Percentiles rank a stretch among this genome's conserved stretches.
Evolutionary conservation across 2,329 filamentous ascomycete genomes (phyloP).

Genomic region (Alternaria brassicae): DNA sequence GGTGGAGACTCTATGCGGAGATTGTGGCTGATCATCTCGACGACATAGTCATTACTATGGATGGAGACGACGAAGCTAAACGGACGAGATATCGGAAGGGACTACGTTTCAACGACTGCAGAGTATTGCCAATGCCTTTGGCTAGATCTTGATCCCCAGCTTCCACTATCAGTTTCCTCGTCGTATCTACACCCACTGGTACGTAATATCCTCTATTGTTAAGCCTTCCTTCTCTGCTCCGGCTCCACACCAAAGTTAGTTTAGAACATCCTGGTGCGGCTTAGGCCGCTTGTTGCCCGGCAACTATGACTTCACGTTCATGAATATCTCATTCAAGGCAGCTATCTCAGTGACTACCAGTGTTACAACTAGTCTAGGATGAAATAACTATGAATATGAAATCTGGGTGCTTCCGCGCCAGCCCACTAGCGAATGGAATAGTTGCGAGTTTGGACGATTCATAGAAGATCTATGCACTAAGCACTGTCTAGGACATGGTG

Average conservation of each 20-base stretch:
- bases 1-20: fast-evolving
- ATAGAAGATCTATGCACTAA: slow-evolving; percentile 52
- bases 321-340: slow-evolving; percentile 21
- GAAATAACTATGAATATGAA: slow-evolving; percentile 54
- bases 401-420: slow-evolving; percentile 54
- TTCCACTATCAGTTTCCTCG: slow-evolving; percentile 15
- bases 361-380: slow-evolving; percentile 60
- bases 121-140: neutral
- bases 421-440: slow-evolving; percentile 54
- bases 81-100: neutral
- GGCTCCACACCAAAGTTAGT: slow-evolving; percentile 49
- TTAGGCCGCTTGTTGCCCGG: neutral
- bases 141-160: slow-evolving; percentile 17
- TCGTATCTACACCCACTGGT: slow-evolving; percentile 26
- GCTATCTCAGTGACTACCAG: slow-evolving; percentile 38
- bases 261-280: slow-evolving; percentile 39
- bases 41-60: neutral
- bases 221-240: slow-evolving; percentile 37
- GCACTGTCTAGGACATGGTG: slow-evolving; percentile 31
- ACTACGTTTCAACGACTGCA: neutral
- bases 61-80: neutral
- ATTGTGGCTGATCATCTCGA: neutral
- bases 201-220: slow-evolving; percentile 51
- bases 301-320: slow-evolving; percentile 9
- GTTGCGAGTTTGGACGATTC: slow-evolving; percentile 60